Base-by-base conservation (phyloP, 768 basidiomycete genomes). In the Phallus indusiatus region DNA sequence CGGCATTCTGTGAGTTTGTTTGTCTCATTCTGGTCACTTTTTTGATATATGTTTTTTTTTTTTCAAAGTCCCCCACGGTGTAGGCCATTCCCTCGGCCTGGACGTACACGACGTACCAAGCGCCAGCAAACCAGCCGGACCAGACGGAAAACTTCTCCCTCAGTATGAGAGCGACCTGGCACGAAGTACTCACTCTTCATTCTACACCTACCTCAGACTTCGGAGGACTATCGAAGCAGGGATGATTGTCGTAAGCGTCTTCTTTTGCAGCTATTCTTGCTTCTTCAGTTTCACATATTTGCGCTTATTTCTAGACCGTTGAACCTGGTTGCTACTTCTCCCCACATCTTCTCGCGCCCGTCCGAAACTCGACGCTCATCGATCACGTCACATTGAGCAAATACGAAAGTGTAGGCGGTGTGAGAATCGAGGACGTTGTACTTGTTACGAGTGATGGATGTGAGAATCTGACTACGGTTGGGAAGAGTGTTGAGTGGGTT, bases 61-160 rank as follows among this genome's bases (percentile, higher is more conserved):
- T 16, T 10, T 33, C 28, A 17, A 34, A 56, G 55, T 90, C 80
- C 94, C 94, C 10, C 94, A 97, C 67, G 95, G 94, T 2, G 75
- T 88, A 42, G 92, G 93, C 0, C 94, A 97, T 68, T 88, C 88
- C 6, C 75, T 97, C 47, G 95, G 95, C 11, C 75, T 96, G 71
- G 95, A 98, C 68, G 94, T 97, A 1, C 95, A 96, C 67, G 94
- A 96, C 66, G 90, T 88, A 1, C 88, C 91, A 0, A 81, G 78
- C 50, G 86, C 86, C n/a, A 88, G 81, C 70, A 90, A 84, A 68
- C 90, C 87, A n/a, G 69, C 60, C 9, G 67, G 62, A 56, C 17
- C 70, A 36, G 60, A 64, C 20, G 48, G 48, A n/a, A 36, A 17
- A 24, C 14, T 42, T 42, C 42, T 42, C 42, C 42, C 42, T n/a